phyloP scores from a whole-genome alignment of 2,329 filamentous ascomycete genomes.

The Emmonsiellopsis sp. region DNA sequence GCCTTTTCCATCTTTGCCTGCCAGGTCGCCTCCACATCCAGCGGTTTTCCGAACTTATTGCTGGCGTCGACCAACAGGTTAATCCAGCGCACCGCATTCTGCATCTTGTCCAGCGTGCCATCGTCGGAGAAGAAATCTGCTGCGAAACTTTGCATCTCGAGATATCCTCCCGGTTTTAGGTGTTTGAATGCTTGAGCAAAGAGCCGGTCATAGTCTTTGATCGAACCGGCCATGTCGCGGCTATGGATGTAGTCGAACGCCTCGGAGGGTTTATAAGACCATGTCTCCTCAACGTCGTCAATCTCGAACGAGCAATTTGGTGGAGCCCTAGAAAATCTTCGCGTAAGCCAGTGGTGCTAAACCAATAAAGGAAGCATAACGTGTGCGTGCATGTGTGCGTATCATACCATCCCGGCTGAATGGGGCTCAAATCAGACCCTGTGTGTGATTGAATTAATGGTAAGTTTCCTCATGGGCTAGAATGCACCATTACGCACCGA shows the following conservation, averaged over 20 bases:
- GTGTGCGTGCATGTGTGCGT: background rate
- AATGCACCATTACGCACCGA: background rate
- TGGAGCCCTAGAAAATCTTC: slow-evolving; percentile 11
- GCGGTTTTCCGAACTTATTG: slow-evolving; percentile 22
- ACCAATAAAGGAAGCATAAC: background rate
- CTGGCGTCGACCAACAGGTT: slow-evolving; percentile 8
- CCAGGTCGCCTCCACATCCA: slow-evolving; percentile 27
- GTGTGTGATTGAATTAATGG: background rate
- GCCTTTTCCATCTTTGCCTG: slow-evolving; percentile 39
- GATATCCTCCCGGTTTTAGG: slow-evolving; percentile 41
- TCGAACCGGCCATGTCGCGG: slow-evolving; percentile 13
- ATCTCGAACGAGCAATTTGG: slow-evolving; percentile 17
- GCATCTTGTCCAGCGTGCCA: slow-evolving; percentile 9
- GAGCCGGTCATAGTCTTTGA: slow-evolving; percentile 12
- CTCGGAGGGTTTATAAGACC: slow-evolving; percentile 10
- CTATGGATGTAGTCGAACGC: slow-evolving; percentile 18
- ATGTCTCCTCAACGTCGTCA: slow-evolving; percentile 16
- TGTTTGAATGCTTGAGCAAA: slow-evolving; percentile 6
- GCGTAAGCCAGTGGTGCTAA: background rate
- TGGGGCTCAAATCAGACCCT: slow-evolving; percentile 3
- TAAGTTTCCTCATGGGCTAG: background rate
- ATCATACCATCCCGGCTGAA: slow-evolving; percentile 2
- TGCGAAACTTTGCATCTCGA: slow-evolving; percentile 37
- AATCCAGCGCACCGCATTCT: background rate
- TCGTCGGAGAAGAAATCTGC: slow-evolving; percentile 20